These are phyloP conservation scores for Fistulinella prunicolor DNA, from an alignment of 768 basidiomycete genomes.

Conservation along the genomic window DNA sequence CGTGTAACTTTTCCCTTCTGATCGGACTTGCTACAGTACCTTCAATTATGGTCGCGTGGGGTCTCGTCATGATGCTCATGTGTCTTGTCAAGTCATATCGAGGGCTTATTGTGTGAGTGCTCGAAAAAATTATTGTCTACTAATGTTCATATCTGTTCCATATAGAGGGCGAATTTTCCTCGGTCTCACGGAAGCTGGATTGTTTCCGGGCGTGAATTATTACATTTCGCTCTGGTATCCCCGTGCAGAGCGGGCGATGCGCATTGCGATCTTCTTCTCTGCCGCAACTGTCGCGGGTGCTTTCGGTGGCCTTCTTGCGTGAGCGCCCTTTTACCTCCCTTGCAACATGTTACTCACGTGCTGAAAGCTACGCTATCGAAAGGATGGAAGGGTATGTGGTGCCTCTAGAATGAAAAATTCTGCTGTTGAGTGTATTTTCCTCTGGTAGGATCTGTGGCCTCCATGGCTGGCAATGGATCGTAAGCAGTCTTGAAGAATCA, in stretches of 20 bases:
- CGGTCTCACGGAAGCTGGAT: constrained; percentile 47
- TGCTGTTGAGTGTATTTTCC: neutral
- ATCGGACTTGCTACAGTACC: constrained; percentile 33
- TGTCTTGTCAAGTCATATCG: constrained; percentile 35
- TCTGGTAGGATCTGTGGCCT: constrained; percentile 25
- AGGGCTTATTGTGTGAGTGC: constrained; percentile 30
- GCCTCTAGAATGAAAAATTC: constrained; percentile 10
- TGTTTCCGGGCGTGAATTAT: constrained; percentile 42
- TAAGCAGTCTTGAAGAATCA: constrained; percentile 13
- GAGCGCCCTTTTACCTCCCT: constrained; percentile 12
- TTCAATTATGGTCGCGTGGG: constrained; percentile 39
- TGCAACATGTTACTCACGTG: neutral
- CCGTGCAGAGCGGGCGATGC: constrained; percentile 51
- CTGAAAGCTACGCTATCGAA: constrained; percentile 34
- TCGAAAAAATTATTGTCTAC: neutral
- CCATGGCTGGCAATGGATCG: constrained; percentile 39
- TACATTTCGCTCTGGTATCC: constrained; percentile 61
- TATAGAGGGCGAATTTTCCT: constrained; percentile 41
- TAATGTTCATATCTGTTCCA: neutral
- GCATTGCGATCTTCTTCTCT: constrained; percentile 63
- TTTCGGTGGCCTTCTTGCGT: constrained; percentile 50
- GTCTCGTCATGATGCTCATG: constrained; percentile 39
- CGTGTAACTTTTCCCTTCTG: constrained; percentile 1
- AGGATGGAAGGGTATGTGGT: constrained; percentile 32
- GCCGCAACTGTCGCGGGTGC: constrained; percentile 55